Evolutionary conservation across 345 rosid species (phyloP), one percentile per base, ranked within the genome.

Genomic region (Eucalyptus curtisii): DNA sequence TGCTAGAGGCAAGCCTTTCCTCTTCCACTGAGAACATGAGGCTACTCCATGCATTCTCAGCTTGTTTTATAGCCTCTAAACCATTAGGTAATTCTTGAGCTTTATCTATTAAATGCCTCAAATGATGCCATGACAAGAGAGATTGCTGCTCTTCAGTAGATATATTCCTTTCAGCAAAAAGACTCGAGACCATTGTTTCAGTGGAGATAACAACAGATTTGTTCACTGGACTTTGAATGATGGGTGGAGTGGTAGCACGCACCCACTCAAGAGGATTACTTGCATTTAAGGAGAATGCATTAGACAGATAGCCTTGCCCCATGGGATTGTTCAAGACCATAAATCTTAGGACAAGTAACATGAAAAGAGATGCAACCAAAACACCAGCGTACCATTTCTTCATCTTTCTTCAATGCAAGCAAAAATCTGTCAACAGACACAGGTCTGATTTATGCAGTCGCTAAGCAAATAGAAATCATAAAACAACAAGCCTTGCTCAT

Each of bases 21-120:
- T 94, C 95, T 88, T 96, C 95, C 87, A 94, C 89, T n/a, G 96
- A 93, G 84, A 91, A 92, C 96, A 98, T 92, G 88, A 97, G 98
- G 89, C 57, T 94, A 89, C 91, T 92, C 99, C 99, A 98, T 44
- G 98, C 99, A 93, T 89, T 94, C 90, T 94, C 93, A 87, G 99
- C 99, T 92, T 96, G 99, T 93, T 95, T 97, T 37, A 98, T 95
- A 12, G 99, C 99, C 79, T 95, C 99, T 49, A 95, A 90, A 91
- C 97, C 99, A 90, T 95, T 96, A 49, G 93, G 93, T 87, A 97
- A 93, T 86, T 50, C 92, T 90, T 94, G 97, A 45, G 97, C 94
- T 88, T 94, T 93, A 91, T 95, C 93, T 91, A 94, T 93, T 90
- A 97, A 89, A 59, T 93, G 89, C 57, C 90, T 91, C 92, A 98